Evolutionary conservation across 2,329 filamentous ascomycete genomes (phyloP), one percentile per base, ranked within the genome.

Genomic region (Hymenoscyphus linearis): DNA sequence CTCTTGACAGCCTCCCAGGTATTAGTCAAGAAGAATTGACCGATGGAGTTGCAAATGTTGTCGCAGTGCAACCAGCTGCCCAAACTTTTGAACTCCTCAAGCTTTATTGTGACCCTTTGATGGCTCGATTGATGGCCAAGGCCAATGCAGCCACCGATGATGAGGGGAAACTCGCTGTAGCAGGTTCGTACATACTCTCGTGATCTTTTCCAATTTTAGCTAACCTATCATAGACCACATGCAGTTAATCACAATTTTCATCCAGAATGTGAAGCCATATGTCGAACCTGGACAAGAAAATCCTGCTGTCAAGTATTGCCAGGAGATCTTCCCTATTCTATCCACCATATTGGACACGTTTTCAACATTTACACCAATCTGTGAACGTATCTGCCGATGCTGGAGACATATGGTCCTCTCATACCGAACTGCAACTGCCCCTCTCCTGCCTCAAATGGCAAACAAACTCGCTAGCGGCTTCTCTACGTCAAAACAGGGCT

Each of bases 371-470:
- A 82, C 87, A 14, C 93, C 95, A 3, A 96, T 99, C 62, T 89
- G 96, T 66, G 95, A 99, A 78, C 84, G 93, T 50, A 85, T 99
- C 27, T 98, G 93, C 76, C 86, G 93, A 65, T 97, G 91, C 79
- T 99, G 93, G 92, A 86, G 96, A 65, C 90, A 93, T 74, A 97
- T 98, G 90, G 85, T 99, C 44, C 91, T 98, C 62, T 96, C 93
- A 0, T 98, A 98, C 75, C 86, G 95, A 66, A 95, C 89, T 2
- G 89, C 89, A 57, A 96, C 96, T 80, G 85, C 89, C 14, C 92
- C 93, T 26, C 78, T 99, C 53, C 82, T 99, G 52, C 89, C 90
- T 0, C 83, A 86, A 22, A 86, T 99, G 76, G 96, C 95, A 18
- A 90, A 93, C 69, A 96, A 93, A 75, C 83, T 99, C 61, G 91